Evolutionary conservation across 2,329 filamentous ascomycete species (phyloP), one percentile per base, ranked within the genome.

Genomic region (Dryadomyces quercivorus): DNA sequence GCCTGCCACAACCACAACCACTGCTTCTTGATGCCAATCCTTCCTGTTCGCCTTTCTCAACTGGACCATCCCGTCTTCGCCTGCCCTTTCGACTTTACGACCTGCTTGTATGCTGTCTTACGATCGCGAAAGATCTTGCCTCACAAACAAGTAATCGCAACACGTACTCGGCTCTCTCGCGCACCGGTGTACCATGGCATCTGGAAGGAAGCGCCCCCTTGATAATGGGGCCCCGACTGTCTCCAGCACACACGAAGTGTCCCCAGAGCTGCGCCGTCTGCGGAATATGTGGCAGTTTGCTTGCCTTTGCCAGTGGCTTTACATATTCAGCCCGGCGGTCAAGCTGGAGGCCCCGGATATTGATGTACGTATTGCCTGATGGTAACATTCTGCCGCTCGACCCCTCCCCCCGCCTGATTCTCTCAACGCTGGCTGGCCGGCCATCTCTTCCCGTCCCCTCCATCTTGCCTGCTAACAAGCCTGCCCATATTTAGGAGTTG

Each of bases 221-320:
- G 42, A 52, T 16, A 73, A 76, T 60, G 66, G 68, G 60, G 70
- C 71, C 51, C 57, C 64, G 58, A 59, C 67, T 59, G 47, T 67
- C 60, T 59, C 57, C 13, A 34, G 26, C 7, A 13, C 48, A 16
- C 18, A 36, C 5, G 18, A 65, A 21, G 65, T 61, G 40, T 53
- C 55, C 8, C 56, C 62, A 8, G 61, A 51, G 21, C 62, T 1
- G 66, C 71, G 4, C 6, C 50, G 50, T 5, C 78, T 97, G 61
- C 82, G 92, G 59, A 93, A 88, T 66, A 90, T 88, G 77, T 97
- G 92, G 91, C 87, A 96, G 69, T 96, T 97, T 70, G 88, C 92
- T 58, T 92, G 90, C 64, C 73, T 97, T 8, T 90, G 86, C 71
- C 92, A 98, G 70, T 98, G 90, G 78, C 88, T 97, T 58, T 87